Evolutionary conservation across 805 yeast genomes (phyloP).

Genomic region (Sungouiozyma ichnusensis): DNA sequence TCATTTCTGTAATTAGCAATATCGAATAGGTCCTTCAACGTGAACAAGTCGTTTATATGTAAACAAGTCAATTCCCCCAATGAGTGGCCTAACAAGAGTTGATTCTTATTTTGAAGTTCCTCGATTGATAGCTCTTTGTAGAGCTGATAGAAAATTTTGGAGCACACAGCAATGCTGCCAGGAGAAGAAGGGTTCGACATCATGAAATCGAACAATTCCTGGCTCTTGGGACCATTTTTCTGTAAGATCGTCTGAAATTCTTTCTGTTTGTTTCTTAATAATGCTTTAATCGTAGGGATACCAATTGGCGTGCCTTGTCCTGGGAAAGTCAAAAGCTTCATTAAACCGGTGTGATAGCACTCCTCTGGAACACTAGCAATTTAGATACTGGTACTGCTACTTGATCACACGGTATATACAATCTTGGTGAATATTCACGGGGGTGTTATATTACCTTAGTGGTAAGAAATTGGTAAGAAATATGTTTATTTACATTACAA

Average conservation of each 20-base stretch:
- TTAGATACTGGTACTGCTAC: too few species aligned
- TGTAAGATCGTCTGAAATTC: conserved; percentile 12
- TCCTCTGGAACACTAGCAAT: not conserved
- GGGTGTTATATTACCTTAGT: too few species aligned
- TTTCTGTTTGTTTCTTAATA: conserved; percentile 15
- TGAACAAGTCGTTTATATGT: conserved; percentile 19
- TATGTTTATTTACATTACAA: too few species aligned
- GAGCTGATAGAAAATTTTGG: conserved; percentile 21
- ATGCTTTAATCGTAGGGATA: conserved; percentile 16
- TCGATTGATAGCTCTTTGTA: conserved; percentile 7
- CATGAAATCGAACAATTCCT: conserved; percentile 14
- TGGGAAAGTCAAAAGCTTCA: conserved; percentile 26
- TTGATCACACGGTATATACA: too few species aligned
- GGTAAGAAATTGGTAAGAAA: too few species aligned
- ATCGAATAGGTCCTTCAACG: conserved; percentile 20
- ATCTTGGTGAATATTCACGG: too few species aligned
- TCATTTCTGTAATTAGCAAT: conserved; percentile 27
- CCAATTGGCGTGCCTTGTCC: conserved; percentile 29
- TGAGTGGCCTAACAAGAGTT: conserved; percentile 26
- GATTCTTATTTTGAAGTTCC: not conserved
- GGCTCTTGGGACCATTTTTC: conserved; percentile 13
- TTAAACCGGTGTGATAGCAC: conserved; percentile 3
- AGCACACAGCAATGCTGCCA: conserved; percentile 26
- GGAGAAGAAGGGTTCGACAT: conserved; percentile 23
- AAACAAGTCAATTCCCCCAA: conserved; percentile 28